Evolutionary conservation across 805 yeast genomes (phyloP), one percentile per base, ranked within the genome.

Genomic region (Allodekkera sacchari): DNA sequence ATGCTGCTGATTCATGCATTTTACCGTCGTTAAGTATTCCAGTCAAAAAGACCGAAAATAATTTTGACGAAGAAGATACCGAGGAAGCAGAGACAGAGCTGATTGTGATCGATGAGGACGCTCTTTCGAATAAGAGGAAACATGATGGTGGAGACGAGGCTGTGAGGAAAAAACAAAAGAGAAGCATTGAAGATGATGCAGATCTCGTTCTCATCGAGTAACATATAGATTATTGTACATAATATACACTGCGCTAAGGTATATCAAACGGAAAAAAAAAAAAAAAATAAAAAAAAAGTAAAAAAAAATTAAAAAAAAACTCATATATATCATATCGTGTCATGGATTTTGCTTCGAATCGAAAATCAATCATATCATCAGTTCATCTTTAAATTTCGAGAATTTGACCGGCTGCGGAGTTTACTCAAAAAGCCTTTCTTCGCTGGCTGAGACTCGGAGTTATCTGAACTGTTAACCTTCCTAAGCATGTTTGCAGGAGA

Each of bases 401-500:
- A 41, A 18, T 40, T 41, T 1, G 54, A 45, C 26, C 55, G 38
- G 10, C 54, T 62, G 18, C 65, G 59, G 28, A 66, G 38, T 40
- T 64, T 57, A 34, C 55, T 64, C 38, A 68, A 63, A 75, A 75
- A 70, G 27, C 56, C 61, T 22, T 34, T 54, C 44, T 32, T 53
- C 16, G 35, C 36, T 22, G n/a, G n/a, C n/a, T n/a, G n/a, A n/a
- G n/a, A n/a, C n/a, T n/a, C n/a, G n/a, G n/a, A n/a, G n/a, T n/a
- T n/a, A n/a, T n/a, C n/a, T n/a, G n/a, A n/a, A n/a, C n/a, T n/a
- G n/a, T n/a, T n/a, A n/a, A n/a, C n/a, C n/a, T n/a, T n/a, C n/a
- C n/a, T n/a, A n/a, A n/a, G n/a, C n/a, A n/a, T n/a, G n/a, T n/a
- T n/a, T n/a, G n/a, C n/a, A n/a, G n/a, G n/a, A n/a, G n/a, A n/a